Conservation (phyloP, 768 basidiomycete species). For the Amanita rimosa region DNA sequence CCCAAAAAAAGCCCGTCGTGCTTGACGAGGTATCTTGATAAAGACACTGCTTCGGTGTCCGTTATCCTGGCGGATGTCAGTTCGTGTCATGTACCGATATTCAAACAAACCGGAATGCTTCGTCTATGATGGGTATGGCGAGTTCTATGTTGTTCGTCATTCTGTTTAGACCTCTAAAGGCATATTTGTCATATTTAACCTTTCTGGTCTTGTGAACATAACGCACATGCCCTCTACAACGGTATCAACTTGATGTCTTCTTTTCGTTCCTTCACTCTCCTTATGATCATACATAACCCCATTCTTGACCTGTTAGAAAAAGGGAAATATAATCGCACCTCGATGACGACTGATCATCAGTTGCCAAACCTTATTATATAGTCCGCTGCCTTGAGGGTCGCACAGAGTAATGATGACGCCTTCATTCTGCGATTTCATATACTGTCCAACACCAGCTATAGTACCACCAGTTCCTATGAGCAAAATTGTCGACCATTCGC, state of each 20-base stretch:
- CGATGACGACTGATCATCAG: background rate
- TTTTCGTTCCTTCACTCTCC: conserved; percentile 88
- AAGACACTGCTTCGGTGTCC: conserved; percentile 89
- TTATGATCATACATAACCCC: conserved; percentile 93
- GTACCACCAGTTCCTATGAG: conserved; percentile 87
- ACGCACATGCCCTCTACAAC: conserved; percentile 85
- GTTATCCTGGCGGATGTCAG: conserved; percentile 49
- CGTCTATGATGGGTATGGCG: conserved; percentile 76
- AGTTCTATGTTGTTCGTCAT: conserved; percentile 84
- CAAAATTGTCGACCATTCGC: background rate
- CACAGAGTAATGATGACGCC: conserved; percentile 62
- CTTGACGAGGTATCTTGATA: conserved; percentile 88
- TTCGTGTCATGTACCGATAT: background rate
- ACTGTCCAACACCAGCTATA: conserved; percentile 74
- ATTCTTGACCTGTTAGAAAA: conserved; percentile 51
- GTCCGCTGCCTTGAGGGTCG: conserved; percentile 90
- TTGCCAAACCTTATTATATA: conserved; percentile 75
- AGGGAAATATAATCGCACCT: background rate
- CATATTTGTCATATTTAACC: background rate
- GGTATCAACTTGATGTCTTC: conserved; percentile 92
- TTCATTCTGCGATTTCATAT: conserved; percentile 64
- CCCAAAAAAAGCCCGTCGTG: conserved; percentile 92
- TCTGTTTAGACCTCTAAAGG: conserved; percentile 78
- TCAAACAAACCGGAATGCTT: conserved; percentile 64
- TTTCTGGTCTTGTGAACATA: background rate